A percentile compares a stretch with the other conserved stretches of the same genome.
Evolutionary conservation across 306 rosid species (phyloP).

Genomic region (Carpinus fangiana): DNA sequence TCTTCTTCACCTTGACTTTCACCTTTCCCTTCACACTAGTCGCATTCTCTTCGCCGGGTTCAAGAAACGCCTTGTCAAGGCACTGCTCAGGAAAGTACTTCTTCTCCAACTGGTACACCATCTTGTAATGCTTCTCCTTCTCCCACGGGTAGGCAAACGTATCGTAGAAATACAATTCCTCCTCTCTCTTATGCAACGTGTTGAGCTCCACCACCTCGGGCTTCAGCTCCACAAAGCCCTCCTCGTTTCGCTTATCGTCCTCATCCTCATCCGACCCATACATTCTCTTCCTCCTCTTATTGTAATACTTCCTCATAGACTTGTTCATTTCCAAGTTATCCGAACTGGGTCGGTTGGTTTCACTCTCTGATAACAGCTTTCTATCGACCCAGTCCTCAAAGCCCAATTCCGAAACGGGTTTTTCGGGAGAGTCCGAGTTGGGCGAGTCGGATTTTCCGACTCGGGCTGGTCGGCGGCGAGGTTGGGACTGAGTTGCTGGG

Average conservation of each 20-base stretch:
- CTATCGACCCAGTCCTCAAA: constrained; percentile 64
- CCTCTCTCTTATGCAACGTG: constrained; percentile 72
- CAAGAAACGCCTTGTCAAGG: constrained; percentile 82
- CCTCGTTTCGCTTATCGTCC: constrained; percentile 42
- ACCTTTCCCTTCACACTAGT: constrained; percentile 26
- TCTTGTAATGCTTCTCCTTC: constrained; percentile 85
- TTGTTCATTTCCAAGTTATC: constrained; percentile 55
- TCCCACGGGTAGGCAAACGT: constrained; percentile 87
- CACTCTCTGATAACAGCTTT: constrained; percentile 48
- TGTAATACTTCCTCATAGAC: constrained; percentile 78
- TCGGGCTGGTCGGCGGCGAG: constrained; percentile 46
- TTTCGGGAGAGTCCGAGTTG: constrained; percentile 29
- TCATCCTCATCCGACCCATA: constrained; percentile 80
- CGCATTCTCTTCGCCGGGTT: constrained; percentile 62
- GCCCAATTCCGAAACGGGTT: constrained; percentile 43
- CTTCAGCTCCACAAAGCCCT: constrained; percentile 65
- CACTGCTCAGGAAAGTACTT: constrained; percentile 81
- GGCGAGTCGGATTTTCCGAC: constrained; percentile 32
- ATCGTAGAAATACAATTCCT: constrained; percentile 77
- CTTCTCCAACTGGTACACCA: constrained; percentile 92
- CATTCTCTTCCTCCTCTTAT: constrained; percentile 77
- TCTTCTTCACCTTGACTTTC: constrained; percentile 30
- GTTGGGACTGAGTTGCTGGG: constrained; percentile 46
- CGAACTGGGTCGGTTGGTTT: constrained; percentile 23
- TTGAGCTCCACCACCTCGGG: constrained; percentile 83